phyloP scores from a whole-genome alignment of 768 basidiomycete genomes.

The Paxillus involutus region DNA sequence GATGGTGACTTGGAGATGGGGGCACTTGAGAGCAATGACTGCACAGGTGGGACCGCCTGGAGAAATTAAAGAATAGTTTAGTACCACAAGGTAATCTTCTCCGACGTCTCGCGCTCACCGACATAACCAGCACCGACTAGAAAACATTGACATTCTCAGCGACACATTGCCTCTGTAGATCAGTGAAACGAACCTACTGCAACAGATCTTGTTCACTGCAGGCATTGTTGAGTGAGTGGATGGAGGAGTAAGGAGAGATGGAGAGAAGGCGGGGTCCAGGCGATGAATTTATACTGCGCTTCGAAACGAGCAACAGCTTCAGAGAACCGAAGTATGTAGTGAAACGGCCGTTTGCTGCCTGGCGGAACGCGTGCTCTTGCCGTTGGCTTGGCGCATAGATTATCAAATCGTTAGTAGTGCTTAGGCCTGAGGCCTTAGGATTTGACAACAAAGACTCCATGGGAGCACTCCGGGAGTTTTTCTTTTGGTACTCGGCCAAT shows the following conservation, averaged over 20 bases:
- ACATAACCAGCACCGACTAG: slow-evolving; percentile 91
- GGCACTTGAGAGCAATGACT: slow-evolving; percentile 91
- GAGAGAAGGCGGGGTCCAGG: not conserved
- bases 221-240: slow-evolving; percentile 26
- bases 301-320: not conserved
- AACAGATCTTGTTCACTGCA: slow-evolving; percentile 80
- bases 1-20: slow-evolving; percentile 92
- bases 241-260: not conserved
- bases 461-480: no score
- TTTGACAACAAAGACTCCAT: no score
- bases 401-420: not conserved
- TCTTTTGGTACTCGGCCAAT: no score
- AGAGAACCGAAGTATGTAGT: not conserved
- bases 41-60: slow-evolving; percentile 93
- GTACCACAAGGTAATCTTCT: slow-evolving; percentile 2
- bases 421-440: no score
- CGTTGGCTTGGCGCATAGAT: not conserved
- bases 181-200: slow-evolving; percentile 57
- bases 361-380: not conserved
- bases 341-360: not conserved
- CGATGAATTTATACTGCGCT: not conserved
- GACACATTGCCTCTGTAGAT: not conserved
- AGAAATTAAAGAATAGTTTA: slow-evolving; percentile 15
- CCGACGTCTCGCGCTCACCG: slow-evolving; percentile 48
- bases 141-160: slow-evolving; percentile 11